Base-by-base conservation (phyloP, 2,329 filamentous ascomycete genomes). In the Exutisphaerella laricina region DNA sequence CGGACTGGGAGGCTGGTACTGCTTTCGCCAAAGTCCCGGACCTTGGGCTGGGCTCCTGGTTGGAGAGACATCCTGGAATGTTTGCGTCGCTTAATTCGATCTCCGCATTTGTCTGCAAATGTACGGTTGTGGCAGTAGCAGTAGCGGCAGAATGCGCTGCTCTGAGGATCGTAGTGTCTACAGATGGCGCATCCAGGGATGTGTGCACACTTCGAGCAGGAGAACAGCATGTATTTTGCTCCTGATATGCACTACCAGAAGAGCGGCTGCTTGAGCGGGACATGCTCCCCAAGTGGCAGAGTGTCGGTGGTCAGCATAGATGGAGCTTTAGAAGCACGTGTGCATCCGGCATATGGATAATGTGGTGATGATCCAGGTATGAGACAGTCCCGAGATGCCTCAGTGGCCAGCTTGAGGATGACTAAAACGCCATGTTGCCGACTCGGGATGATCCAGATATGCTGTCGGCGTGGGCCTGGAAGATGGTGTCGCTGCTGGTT, bases 211-310 rank as follows among this genome's bases (percentile, higher is more conserved):
- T 8, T 8, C 8, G 17, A 14, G n/a, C 30, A 33, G 30, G 16
- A 10, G 30, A 33, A 14, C 16, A 33, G 30, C 30, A 33, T 33
- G 4, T 14, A 33, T 18, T 18, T 9, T 33, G 30, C 30, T 33
- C 13, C 14, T 33, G 30, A 12, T 33, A 8, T 33, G 30, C 17
- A 33, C 6, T 10, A 17, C 20, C 30, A 33, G 12, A 23, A 30
- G 23, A 20, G 17, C 13, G 16, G 16, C 36, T 30, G 36, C 36
- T 13, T 28, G 25, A 39, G 25, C 18, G n/a, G 25, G 12, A 39
- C 36, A 39, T 39, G 36, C 36, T 39, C 36, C n/a, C n/a, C n/a
- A n/a, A n/a, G n/a, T n/a, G n/a, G n/a, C 36, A 33, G 20, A 9
- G 30, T 9, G 30, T 14, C 5, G 14, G 30, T 18, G 6, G 20